phyloP scores from a whole-genome alignment of 352 stramenopile genomes.

The Phytophthora cactorum region DNA sequence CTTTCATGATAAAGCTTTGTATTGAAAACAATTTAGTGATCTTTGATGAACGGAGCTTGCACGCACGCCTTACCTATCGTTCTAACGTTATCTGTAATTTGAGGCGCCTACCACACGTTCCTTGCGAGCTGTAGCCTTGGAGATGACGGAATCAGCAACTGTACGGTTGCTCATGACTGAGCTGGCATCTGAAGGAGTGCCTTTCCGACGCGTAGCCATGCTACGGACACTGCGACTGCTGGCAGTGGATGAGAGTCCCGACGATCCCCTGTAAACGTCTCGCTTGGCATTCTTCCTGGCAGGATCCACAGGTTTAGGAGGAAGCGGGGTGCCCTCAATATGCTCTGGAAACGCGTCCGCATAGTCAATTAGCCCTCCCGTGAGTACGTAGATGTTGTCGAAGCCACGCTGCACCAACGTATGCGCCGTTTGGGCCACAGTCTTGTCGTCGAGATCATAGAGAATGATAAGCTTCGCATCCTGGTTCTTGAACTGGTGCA shows the following conservation, averaged over 20 bases:
- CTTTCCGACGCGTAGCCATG: conserved; percentile 51
- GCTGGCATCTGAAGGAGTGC: conserved; percentile 58
- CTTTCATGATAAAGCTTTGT: no score
- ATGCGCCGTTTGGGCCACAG: conserved; percentile 61
- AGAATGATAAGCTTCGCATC: conserved; percentile 78
- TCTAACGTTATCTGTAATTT: conserved; percentile 55
- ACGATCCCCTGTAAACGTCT: conserved; percentile 58
- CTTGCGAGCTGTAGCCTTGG: conserved; percentile 72
- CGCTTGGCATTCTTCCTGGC: conserved; percentile 56
- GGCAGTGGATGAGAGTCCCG: conserved; percentile 20
- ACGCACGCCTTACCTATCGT: not conserved
- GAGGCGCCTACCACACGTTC: conserved; percentile 42
- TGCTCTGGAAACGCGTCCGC: conserved; percentile 68
- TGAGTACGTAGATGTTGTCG: conserved; percentile 87
- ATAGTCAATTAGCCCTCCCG: conserved; percentile 67
- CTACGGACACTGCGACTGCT: conserved; percentile 64
- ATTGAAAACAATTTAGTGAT: no score
- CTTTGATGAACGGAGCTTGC: no score
- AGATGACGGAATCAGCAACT: conserved; percentile 81
- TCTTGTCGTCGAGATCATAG: conserved; percentile 82
- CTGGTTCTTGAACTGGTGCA: conserved; percentile 85
- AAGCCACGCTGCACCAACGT: conserved; percentile 82
- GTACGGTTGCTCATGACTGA: conserved; percentile 67
- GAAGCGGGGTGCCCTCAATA: conserved; percentile 65
- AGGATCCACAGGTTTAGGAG: conserved; percentile 58